Conservation (phyloP, 2,329 filamentous ascomycete species). For the Aspergillus versicolor region DNA sequence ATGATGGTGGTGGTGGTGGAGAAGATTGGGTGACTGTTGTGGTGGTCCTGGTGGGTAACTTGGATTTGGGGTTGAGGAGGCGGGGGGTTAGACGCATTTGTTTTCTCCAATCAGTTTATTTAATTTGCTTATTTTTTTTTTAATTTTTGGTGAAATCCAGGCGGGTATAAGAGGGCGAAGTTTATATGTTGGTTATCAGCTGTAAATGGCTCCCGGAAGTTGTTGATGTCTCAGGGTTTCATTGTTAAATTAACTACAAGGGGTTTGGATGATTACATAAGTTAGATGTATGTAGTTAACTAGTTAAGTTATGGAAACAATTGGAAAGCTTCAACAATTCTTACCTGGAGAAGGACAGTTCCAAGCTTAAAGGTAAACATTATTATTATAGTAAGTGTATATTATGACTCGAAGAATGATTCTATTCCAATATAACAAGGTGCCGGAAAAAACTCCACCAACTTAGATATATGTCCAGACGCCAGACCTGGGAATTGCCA, state of each 20-base stretch:
- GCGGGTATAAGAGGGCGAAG: no score
- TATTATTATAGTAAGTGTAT: background rate
- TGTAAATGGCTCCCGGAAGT: background rate
- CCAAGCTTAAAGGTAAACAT: background rate
- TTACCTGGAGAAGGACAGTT: background rate
- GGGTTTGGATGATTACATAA: background rate
- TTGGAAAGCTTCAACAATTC: no score
- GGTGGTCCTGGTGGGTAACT: background rate
- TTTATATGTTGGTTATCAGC: no score
- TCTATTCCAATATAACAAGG: constrained; percentile 6
- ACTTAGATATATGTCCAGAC: constrained; percentile 10
- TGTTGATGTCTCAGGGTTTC: background rate
- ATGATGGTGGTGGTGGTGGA: background rate
- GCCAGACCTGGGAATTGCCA: constrained; percentile 16
- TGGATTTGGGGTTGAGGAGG: background rate
- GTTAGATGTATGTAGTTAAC: background rate
- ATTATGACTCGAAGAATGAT: constrained; percentile 2
- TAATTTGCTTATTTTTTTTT: background rate
- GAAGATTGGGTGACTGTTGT: background rate
- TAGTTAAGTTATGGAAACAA: no score
- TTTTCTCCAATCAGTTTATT: background rate
- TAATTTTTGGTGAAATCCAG: no score
- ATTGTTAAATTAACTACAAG: background rate
- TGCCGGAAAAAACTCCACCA: constrained; percentile 3
- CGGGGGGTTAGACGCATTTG: constrained; percentile 5